Conservation (phyloP, 2,329 filamentous ascomycete species). For the Chaetomium olivaceum region DNA sequence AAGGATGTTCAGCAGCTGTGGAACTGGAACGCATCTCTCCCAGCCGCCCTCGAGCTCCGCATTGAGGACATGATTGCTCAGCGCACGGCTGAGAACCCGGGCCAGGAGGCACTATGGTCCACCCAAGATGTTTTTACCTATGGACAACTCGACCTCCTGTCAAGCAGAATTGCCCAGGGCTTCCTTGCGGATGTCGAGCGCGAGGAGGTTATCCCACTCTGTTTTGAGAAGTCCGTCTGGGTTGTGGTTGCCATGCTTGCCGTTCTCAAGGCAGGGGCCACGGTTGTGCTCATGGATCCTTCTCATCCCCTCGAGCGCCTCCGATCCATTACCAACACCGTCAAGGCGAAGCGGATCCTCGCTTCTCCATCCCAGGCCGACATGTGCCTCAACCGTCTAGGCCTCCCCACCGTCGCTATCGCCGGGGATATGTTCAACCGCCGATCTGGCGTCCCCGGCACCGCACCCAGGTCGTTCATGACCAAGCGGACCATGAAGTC, state of each 20-base stretch:
- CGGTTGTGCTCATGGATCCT: conserved; percentile 19
- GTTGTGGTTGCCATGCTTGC: conserved; percentile 23
- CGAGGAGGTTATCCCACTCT: conserved; percentile 18
- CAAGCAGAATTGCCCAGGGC: conserved; percentile 30
- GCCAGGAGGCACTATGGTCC: conserved; percentile 33
- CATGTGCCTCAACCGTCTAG: conserved; percentile 11
- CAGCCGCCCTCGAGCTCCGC: conserved; percentile 5
- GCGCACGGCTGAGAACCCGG: conserved; percentile 27
- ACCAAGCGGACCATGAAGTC: conserved; percentile 17
- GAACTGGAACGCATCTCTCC: conserved; percentile 16
- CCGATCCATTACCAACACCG: conserved; percentile 7
- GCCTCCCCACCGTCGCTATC: conserved; percentile 21
- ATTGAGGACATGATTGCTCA: conserved; percentile 15
- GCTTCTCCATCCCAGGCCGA: conserved; percentile 14
- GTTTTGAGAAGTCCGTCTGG: conserved; percentile 26
- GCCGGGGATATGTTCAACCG: conserved; percentile 15
- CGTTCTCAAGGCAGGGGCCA: conserved; percentile 22
- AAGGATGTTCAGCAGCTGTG: conserved; percentile 19
- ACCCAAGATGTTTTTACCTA: conserved; percentile 36
- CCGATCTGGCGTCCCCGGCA: not conserved
- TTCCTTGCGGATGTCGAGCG: conserved; percentile 17
- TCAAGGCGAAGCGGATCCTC: conserved; percentile 10
- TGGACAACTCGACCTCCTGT: conserved; percentile 32
- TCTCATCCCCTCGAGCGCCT: conserved; percentile 18
- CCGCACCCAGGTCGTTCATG: conserved; percentile 8